Evolutionary conservation across 805 yeast species (phyloP).

Genomic region (Nakazawaea pomicola): DNA sequence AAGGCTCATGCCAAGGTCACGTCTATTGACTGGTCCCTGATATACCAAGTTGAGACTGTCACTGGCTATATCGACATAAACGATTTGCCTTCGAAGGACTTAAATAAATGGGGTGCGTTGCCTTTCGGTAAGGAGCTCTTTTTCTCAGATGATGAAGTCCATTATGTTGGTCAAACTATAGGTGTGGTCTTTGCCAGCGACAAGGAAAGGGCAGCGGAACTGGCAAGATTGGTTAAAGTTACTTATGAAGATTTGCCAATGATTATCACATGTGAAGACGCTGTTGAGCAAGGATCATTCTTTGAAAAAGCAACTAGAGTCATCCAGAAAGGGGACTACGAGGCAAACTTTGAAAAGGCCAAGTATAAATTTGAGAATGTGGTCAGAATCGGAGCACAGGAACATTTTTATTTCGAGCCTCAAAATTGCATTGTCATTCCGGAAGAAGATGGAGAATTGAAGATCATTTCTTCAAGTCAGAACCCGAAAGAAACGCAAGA

Average conservation of each 20-base stretch:
- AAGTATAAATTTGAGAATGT: conserved; percentile 31
- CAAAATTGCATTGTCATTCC: conserved; percentile 40
- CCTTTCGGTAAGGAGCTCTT: conserved; percentile 38
- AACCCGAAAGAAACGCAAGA: conserved; percentile 41
- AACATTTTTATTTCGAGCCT: conserved; percentile 44
- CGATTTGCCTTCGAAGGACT: conserved; percentile 32
- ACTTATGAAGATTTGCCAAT: conserved; percentile 36
- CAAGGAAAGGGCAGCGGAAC: conserved; percentile 35
- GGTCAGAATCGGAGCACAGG: conserved; percentile 41
- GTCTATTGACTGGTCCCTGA: conserved; percentile 33
- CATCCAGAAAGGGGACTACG: conserved; percentile 36
- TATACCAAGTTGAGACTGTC: conserved; percentile 33
- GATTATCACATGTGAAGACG: conserved; percentile 39
- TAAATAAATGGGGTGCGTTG: conserved; percentile 37
- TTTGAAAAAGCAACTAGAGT: conserved; percentile 28
- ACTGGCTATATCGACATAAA: conserved; percentile 35
- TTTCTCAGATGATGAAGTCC: conserved; percentile 37
- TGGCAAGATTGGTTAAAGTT: conserved; percentile 35
- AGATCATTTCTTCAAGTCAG: conserved; percentile 38
- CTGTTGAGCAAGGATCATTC: conserved; percentile 33
- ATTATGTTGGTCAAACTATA: conserved; percentile 38
- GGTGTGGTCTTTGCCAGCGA: conserved; percentile 35
- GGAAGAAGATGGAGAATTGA: conserved; percentile 41
- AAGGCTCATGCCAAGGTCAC: conserved; percentile 38
- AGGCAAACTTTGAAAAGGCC: conserved; percentile 28